These are phyloP conservation scores for Bryoglossum gracile DNA, from an alignment of 495 filamentous ascomycete species.

Conservation along the genomic window DNA sequence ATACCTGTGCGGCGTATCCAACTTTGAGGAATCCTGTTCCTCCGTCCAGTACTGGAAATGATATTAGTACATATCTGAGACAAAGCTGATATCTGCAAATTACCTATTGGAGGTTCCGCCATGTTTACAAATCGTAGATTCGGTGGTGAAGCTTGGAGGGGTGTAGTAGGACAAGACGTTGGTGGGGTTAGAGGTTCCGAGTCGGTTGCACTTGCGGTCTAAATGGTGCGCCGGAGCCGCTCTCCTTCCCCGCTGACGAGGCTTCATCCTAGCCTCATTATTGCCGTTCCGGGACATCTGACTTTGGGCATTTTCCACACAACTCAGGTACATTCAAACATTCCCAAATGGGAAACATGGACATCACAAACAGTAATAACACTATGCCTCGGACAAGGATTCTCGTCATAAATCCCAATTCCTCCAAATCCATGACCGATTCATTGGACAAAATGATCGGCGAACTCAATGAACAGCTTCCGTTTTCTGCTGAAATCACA, in stretches of 20 bases:
- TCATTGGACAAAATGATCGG: conserved; percentile 59
- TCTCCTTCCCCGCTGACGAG: conserved; percentile 15
- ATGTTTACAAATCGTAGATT: conserved; percentile 34
- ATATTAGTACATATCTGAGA: conserved; percentile 24
- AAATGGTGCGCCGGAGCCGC: conserved; percentile 16
- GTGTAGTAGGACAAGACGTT: conserved; percentile 6
- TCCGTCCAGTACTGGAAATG: conserved; percentile 85
- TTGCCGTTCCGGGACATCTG: conserved; percentile 5
- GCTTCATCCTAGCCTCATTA: conserved; percentile 12
- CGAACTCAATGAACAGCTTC: conserved; percentile 27
- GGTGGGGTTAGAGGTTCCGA: conserved; percentile 12
- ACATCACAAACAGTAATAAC: not conserved
- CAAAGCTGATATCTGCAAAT: conserved; percentile 19
- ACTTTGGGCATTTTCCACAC: not conserved
- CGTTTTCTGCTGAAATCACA: conserved; percentile 29
- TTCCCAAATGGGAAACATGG: too few relatives aligned
- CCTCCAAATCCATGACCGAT: conserved; percentile 72
- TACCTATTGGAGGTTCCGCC: conserved; percentile 70
- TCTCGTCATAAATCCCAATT: conserved; percentile 89
- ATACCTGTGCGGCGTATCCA: conserved; percentile 86
- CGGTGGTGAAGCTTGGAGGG: not conserved
- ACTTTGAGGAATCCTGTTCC: conserved; percentile 99
- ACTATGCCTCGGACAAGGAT: conserved; percentile 35
- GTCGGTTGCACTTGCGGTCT: conserved; percentile 1
- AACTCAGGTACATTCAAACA: too few relatives aligned